Conservation (phyloP, 2,329 filamentous ascomycete genomes). For the Penicillium sp. region DNA sequence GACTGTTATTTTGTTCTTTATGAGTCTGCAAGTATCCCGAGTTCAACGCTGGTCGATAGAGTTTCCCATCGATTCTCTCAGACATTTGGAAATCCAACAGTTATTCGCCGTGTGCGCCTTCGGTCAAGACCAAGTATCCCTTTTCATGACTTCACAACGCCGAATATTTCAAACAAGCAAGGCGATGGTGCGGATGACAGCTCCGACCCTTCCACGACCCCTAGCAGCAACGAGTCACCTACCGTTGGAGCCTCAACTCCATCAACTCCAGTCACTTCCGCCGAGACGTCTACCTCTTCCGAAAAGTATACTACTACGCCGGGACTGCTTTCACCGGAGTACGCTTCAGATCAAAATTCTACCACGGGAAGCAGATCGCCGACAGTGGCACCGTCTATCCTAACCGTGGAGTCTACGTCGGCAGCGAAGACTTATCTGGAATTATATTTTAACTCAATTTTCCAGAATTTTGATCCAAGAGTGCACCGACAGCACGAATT, state of each 20-base stretch:
- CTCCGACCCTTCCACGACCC: conserved; percentile 37
- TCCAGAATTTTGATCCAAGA: conserved; percentile 62
- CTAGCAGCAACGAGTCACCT: conserved; percentile 36
- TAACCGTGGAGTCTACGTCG: conserved; percentile 76
- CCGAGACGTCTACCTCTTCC: conserved; percentile 30
- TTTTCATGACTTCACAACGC: conserved; percentile 21
- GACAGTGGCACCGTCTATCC: conserved; percentile 34
- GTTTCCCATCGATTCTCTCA: conserved; percentile 44
- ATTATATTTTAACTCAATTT: conserved; percentile 75
- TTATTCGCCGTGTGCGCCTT: conserved; percentile 43
- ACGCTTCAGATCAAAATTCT: neutral
- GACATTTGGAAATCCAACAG: conserved; percentile 45
- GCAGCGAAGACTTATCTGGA: conserved; percentile 87
- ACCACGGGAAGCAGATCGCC: neutral
- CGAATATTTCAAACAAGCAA: conserved; percentile 21
- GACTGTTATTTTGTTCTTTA: neutral
- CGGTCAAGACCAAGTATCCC: conserved; percentile 39
- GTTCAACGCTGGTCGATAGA: conserved; percentile 35
- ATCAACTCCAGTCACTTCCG: conserved; percentile 42
- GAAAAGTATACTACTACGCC: conserved; percentile 9
- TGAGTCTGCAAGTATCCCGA: conserved; percentile 21
- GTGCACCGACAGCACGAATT: conserved; percentile 65
- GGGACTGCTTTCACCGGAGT: conserved; percentile 1
- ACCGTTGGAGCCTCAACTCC: conserved; percentile 35
- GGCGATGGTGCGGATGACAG: conserved; percentile 37